Conservation (phyloP, 2,329 filamentous ascomycete genomes). For the Claviceps sorghi region DNA sequence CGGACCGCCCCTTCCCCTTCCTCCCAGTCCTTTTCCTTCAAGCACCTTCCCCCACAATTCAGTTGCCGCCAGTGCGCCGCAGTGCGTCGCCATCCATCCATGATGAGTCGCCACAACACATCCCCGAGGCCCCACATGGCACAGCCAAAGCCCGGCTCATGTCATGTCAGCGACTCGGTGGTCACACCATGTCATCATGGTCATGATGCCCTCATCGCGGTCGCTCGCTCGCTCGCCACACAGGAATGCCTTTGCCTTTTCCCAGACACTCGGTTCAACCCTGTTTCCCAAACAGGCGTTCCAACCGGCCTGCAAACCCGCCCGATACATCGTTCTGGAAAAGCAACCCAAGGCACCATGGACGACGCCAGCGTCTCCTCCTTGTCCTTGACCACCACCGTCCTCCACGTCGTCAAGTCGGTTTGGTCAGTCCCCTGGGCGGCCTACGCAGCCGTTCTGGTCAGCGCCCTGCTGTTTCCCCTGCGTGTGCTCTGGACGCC, state of each 20-base stretch:
- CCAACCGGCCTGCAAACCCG: too few species aligned
- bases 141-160: not conserved
- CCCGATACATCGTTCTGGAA: not conserved
- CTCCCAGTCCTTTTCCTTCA: too few species aligned
- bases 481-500: slow-evolving; percentile 3
- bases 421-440: slow-evolving; percentile 17
- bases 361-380: slow-evolving; percentile 8
- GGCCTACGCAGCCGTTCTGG: slow-evolving; percentile 11
- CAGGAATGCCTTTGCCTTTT: not conserved
- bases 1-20: not conserved
- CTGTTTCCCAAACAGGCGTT: not conserved
- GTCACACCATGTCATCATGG: not conserved
- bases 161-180: too few species aligned
- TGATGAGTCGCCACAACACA: too few species aligned
- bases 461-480: slow-evolving; percentile 6
- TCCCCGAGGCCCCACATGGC: too few species aligned
- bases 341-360: slow-evolving; percentile 4
- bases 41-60: not conserved
- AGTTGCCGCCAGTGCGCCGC: not conserved
- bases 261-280: not conserved
- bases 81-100: too few species aligned
- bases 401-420: slow-evolving; percentile 14
- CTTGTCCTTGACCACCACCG: slow-evolving; percentile 11
- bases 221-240: not conserved
- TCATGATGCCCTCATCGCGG: not conserved